These are phyloP conservation scores for Botrytis hyacinthi DNA, from an alignment of 2,329 filamentous ascomycete genomes.

Conservation along the genomic window DNA sequence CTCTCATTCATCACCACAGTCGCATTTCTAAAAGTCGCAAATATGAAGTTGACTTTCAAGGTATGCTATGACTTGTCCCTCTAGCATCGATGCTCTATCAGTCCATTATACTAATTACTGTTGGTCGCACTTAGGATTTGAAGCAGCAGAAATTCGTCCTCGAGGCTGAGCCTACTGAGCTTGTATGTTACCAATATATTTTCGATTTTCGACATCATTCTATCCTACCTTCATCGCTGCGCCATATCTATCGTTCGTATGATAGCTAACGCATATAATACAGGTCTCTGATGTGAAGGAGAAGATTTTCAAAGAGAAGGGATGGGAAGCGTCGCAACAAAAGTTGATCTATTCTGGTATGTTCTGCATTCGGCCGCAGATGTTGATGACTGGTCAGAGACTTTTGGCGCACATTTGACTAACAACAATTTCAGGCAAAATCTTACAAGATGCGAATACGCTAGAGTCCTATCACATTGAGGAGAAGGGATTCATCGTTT, in stretches of 20 bases:
- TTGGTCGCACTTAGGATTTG: slow-evolving; percentile 66
- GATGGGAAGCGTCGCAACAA: slow-evolving; percentile 85
- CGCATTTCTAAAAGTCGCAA: slow-evolving; percentile 39
- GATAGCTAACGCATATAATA: slow-evolving; percentile 14
- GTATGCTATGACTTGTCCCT: slow-evolving; percentile 42
- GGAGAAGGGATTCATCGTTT: slow-evolving; percentile 99
- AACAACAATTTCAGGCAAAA: slow-evolving; percentile 69
- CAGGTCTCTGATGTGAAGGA: slow-evolving; percentile 89
- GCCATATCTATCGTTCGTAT: slow-evolving; percentile 19
- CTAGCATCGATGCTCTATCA: slow-evolving; percentile 27
- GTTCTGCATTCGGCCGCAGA: slow-evolving; percentile 33
- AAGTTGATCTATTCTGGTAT: slow-evolving; percentile 98
- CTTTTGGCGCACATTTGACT: slow-evolving; percentile 28
- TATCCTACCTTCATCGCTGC: background rate
- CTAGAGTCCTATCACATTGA: slow-evolving; percentile 97
- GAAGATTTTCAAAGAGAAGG: slow-evolving; percentile 88
- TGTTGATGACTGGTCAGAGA: background rate
- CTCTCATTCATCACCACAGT: background rate
- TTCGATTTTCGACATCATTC: slow-evolving; percentile 1
- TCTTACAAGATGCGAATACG: slow-evolving; percentile 95
- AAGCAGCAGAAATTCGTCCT: slow-evolving; percentile 99
- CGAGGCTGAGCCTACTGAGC: slow-evolving; percentile 89
- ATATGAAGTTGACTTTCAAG: slow-evolving; percentile 73
- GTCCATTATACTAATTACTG: slow-evolving; percentile 28
- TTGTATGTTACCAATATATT: slow-evolving; percentile 57